Base-by-base conservation (phyloP, 371 early-diverging fungal genomes). In the Mortierella sp. region DNA sequence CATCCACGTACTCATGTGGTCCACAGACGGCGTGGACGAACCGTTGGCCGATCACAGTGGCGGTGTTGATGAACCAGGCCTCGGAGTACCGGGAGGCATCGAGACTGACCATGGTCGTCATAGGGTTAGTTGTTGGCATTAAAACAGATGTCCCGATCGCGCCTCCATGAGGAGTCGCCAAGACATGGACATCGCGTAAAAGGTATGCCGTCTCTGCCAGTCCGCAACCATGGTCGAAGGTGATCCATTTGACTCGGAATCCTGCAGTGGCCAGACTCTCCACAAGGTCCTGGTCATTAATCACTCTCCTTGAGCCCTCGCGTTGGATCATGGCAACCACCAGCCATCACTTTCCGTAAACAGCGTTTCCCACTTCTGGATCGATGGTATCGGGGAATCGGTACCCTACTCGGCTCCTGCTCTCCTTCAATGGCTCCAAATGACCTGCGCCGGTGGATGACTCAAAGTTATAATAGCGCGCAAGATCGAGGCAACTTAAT, bases 81-180 rank as follows among this genome's bases (percentile, higher is more conserved):
- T 92, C 92, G n/a, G 55, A 77, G 34, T 89, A 90, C 1, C 82
- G 87, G 3, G 91, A 74, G 16, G 78, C 73, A 53, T 88, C 88
- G 70, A 90, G 86, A 11, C 89, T 87, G 46, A 92, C 78, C 0
- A 91, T 59, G 1, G 82, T 81, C 28, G 86, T 43, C 5, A 81
- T 73, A 3, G 82, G 80, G 19, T 76, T 40, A n/a, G n/a, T n/a
- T n/a, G n/a, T n/a, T n/a, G n/a, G n/a, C n/a, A n/a, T n/a, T n/a
- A n/a, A n/a, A n/a, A 92, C 48, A 6, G 88, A 91, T 1, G 90
- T 77, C 0, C 90, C 92, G 64, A 89, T 70, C 14, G 86, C 89
- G 31, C 88, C 88, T 16, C 92, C 91, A 71, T 88, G 88, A 5
- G 90, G 90, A 0, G 92, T 82, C 10, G 90, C 82, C 8, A 92